Base-by-base conservation (phyloP, 306 rosid species). In the Sindora glabra region DNA sequence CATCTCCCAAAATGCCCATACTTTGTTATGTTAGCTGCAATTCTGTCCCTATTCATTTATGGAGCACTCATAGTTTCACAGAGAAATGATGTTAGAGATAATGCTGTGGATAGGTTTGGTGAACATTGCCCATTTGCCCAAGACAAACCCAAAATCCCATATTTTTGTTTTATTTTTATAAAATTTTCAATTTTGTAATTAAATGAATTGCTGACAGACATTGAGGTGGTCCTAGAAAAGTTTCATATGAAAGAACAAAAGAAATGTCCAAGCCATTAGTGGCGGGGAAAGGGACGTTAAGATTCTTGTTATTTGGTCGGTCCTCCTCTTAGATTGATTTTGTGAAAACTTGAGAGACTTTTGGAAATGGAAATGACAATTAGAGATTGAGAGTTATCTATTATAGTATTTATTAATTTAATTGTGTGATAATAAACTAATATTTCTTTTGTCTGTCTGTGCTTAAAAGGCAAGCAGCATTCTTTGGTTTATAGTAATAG, bases 381-480 rank as follows among this genome's bases (percentile, higher is more conserved):
- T n/a, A 42, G 64, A 40, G 54, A 64, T 57, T 69, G 74, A 34
- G 51, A 52, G 29, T 39, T 40, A 38, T 62, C 29, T 32, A 34
- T 33, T 62, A 36, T 64, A 10, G 25, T 66, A 37, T 59, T 62
- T 62, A 50, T 56, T 26, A 48, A n/a, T n/a, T 27, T 24, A 34
- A 56, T 48, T 48, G 30, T 16, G 56, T 49, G 59, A 25, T 15
- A 47, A 44, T 51, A 34, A 58, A 65, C 48, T 38, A 19, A 1
- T 25, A 34, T 45, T 69, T 21, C 16, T 22, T 38, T n/a, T 15
- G 58, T 63, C 59, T 17, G 60, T 52, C 58, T 54, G 73, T 61
- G 73, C 78, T 78, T 86, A 55, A 49, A 83, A 83, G 86, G 77
- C 70, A 83, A 81, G 84, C 24, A 11, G 70, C 69, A 54, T 66